Base-by-base conservation (phyloP, 1,139 yeast genomes). In the Casaregolazyma suthepensis region DNA sequence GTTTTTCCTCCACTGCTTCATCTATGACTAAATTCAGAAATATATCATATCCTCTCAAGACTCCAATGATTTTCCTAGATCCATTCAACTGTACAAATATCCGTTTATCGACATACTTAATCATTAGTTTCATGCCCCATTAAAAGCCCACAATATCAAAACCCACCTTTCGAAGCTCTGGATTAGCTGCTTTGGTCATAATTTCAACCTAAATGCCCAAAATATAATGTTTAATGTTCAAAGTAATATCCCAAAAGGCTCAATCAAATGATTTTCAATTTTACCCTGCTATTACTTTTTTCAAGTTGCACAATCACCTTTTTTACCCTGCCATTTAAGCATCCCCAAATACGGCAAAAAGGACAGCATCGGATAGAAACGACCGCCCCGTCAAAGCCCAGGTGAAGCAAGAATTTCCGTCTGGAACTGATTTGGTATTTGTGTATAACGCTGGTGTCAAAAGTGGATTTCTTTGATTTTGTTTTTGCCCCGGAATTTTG, bases 51-150 rank as follows among this genome's bases (percentile, higher is more conserved):
- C 96, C 96, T 65, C 87, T 75, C 55, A 88, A 75, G 6, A 80
- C 78, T 1, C 96, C 96, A 3, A 79, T 76, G 6, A 88, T 82
- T 59, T 79, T 82, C 54, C 96, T 76, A 17, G 86, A 73, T 6
- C 95, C 93, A 66, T 87, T 87, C 56, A 89, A 74, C 63, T 84
- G 87, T 22, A 88, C 74, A 13, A 81, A 74, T 42, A 88, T 76
- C 66, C 81, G 79, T 70, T 86, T 86, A 67, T 86, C 91, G 82
- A 87, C 78, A 66, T 87, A 88, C 87, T n/a, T 83, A 63, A 52
- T 3, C 52, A 49, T 22, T 57, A 52, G 46, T 55, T 58, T 12
- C 31, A 26, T 5, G n/a, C n/a, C n/a, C n/a, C n/a, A n/a, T n/a
- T n/a, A n/a, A n/a, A n/a, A n/a, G n/a, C n/a, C n/a, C n/a, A n/a